These are phyloP conservation scores for Juglanconis juglandina DNA, from an alignment of 2,329 filamentous ascomycete species.

Conservation along the genomic window DNA sequence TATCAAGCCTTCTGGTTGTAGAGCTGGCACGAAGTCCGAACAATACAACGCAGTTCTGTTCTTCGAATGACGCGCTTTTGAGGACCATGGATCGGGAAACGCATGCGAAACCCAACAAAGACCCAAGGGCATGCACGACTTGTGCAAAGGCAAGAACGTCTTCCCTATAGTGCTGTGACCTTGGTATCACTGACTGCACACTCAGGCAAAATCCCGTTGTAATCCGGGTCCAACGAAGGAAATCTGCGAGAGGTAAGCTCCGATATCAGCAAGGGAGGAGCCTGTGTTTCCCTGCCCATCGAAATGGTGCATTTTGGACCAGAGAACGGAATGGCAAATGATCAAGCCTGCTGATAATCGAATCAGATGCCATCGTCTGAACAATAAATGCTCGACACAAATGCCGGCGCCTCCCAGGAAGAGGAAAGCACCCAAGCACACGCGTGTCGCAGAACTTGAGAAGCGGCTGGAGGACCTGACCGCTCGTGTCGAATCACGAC, in stretches of 20 bases:
- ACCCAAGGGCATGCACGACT: slow-evolving; percentile 47
- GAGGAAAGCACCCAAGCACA: slow-evolving; percentile 45
- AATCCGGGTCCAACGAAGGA: slow-evolving; percentile 38
- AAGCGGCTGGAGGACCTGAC: slow-evolving; percentile 48
- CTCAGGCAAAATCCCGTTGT: slow-evolving; percentile 47
- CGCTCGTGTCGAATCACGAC: slow-evolving; percentile 36
- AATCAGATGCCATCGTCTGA: slow-evolving; percentile 44
- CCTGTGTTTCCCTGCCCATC: too few relatives aligned
- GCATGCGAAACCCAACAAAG: slow-evolving; percentile 28
- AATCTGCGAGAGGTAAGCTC: slow-evolving; percentile 46
- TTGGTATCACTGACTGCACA: too few relatives aligned
- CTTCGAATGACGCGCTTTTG: not conserved
- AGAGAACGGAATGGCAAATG: too few relatives aligned
- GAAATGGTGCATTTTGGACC: too few relatives aligned
- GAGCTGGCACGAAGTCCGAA: not conserved
- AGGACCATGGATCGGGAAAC: slow-evolving; percentile 8
- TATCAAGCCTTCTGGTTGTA: not conserved
- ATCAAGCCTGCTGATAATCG: not conserved
- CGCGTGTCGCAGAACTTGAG: slow-evolving; percentile 48
- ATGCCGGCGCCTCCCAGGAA: slow-evolving; percentile 45
- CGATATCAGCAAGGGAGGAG: not conserved
- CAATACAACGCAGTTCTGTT: not conserved
- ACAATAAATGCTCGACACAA: slow-evolving; percentile 45
- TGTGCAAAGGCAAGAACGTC: slow-evolving; percentile 37
- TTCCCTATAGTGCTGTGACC: not conserved